Conservation (phyloP, 2,329 filamentous ascomycete genomes). For the Plectosphaerella plurivora region DNA sequence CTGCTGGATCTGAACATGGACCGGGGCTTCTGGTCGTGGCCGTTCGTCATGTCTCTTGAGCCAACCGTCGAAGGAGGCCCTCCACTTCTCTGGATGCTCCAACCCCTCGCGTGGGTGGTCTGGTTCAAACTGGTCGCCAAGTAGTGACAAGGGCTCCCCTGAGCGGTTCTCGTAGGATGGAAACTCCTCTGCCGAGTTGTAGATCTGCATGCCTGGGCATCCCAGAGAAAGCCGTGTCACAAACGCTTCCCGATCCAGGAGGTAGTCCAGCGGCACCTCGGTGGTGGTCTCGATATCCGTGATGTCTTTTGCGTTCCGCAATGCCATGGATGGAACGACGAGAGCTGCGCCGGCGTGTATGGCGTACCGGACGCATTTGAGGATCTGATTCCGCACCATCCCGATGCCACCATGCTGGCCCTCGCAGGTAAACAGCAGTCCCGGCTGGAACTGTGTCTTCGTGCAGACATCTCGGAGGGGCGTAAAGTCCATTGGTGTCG, state of each 20-base stretch:
- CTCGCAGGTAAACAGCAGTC: conserved; percentile 32
- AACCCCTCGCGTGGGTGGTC: conserved; percentile 19
- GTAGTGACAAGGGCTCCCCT: conserved; percentile 13
- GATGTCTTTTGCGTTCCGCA: conserved; percentile 25
- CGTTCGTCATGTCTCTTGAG: too few species aligned
- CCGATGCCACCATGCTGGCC: conserved; percentile 32
- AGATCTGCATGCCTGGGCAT: conserved; percentile 22
- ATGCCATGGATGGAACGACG: conserved; percentile 29
- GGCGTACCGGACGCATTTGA: conserved; percentile 34
- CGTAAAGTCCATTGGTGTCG: conserved; percentile 24
- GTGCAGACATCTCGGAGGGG: conserved; percentile 27
- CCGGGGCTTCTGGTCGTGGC: conserved; percentile 7
- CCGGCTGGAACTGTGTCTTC: conserved; percentile 23
- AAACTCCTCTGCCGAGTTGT: conserved; percentile 21
- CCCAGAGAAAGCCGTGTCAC: conserved; percentile 15
- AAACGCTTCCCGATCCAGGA: conserved; percentile 21
- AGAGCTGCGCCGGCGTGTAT: conserved; percentile 29
- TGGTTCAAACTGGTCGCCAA: conserved; percentile 25
- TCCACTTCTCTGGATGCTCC: conserved; percentile 18
- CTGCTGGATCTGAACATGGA: conserved; percentile 23
- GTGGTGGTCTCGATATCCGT: conserved; percentile 22
- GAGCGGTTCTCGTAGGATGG: conserved; percentile 16
- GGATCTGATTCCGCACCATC: conserved; percentile 33
- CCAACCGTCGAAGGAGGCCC: conserved; percentile 17
- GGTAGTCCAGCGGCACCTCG: conserved; percentile 21